These are phyloP conservation scores for Lyophyllum atratum DNA, from an alignment of 768 basidiomycete species.

Conservation along the genomic window DNA sequence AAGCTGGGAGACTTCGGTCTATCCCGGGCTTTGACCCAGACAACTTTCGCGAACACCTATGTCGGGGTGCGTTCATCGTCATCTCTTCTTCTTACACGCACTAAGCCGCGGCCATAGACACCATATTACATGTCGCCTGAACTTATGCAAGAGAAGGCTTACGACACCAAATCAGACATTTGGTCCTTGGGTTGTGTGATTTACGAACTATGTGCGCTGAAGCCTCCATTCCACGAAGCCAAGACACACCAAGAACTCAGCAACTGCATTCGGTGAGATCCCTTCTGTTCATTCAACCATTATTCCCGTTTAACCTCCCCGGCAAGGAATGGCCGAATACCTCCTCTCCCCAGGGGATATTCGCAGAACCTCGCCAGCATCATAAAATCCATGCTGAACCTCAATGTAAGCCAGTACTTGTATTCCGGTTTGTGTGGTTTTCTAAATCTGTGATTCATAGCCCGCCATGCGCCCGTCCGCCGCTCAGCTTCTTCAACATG, in stretches of 20 bases:
- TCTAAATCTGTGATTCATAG: constrained; percentile 37
- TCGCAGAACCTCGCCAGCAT: constrained; percentile 69
- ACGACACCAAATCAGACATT: constrained; percentile 97
- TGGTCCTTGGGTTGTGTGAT: constrained; percentile 98
- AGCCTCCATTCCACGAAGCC: constrained; percentile 92
- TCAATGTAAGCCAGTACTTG: constrained; percentile 56
- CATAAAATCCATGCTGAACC: constrained; percentile 85
- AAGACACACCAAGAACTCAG: constrained; percentile 87
- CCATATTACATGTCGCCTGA: constrained; percentile 99
- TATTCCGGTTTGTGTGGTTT: background rate
- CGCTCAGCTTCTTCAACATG: constrained; percentile 77
- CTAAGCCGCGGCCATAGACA: constrained; percentile 55
- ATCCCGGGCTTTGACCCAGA: constrained; percentile 86
- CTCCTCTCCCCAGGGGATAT: constrained; percentile 84
- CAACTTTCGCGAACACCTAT: constrained; percentile 93
- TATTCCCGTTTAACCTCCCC: background rate
- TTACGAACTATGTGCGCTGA: constrained; percentile 92
- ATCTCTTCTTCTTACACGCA: background rate
- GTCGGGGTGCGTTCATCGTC: constrained; percentile 73
- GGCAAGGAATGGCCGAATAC: constrained; percentile 82
- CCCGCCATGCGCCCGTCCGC: constrained; percentile 88
- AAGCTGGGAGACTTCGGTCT: constrained; percentile 98
- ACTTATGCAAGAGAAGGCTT: constrained; percentile 94
- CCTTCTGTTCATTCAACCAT: background rate
- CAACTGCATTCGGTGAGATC: constrained; percentile 69